Evolutionary conservation across 345 rosid genomes (phyloP).

Genomic region (Populus nigra): DNA sequence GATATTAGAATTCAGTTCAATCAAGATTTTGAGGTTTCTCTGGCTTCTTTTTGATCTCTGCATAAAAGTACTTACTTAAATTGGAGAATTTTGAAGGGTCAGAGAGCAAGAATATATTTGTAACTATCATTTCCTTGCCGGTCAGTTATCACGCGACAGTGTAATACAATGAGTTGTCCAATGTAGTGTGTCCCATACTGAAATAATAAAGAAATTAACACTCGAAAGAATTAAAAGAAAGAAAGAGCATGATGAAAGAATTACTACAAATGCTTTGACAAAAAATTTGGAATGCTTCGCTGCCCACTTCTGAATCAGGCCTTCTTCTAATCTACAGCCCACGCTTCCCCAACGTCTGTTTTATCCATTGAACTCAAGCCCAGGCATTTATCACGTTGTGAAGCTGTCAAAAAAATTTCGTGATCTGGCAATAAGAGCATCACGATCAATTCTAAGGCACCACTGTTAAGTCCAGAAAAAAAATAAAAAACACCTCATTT

Average conservation of each 20-base stretch:
- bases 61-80: constrained; percentile 1
- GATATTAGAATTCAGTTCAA: neutral
- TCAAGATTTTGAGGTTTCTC: neutral
- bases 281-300: constrained; percentile 21
- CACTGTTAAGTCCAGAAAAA: neutral
- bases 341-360: constrained; percentile 6
- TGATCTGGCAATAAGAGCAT: constrained; percentile 9
- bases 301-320: constrained; percentile 30
- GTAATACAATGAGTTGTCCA: neutral
- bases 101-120: neutral
- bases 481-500: too few species aligned
- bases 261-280: constrained; percentile 40
- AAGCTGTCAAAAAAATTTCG: constrained; percentile 15
- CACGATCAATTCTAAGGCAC: neutral
- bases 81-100: neutral
- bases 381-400: constrained; percentile 10
- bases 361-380: constrained; percentile 9
- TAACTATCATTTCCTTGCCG: constrained; percentile 15
- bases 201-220: constrained; percentile 2
- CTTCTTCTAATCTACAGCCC: constrained; percentile 39
- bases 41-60: neutral
- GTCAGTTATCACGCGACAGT: constrained; percentile 1
- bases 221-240: neutral
- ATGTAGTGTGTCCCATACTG: neutral
- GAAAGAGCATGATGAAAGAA: constrained; percentile 47